Evolutionary conservation across 2,329 filamentous ascomycete genomes (phyloP).

Genomic region (Allantophomopsis cytisporea): DNA sequence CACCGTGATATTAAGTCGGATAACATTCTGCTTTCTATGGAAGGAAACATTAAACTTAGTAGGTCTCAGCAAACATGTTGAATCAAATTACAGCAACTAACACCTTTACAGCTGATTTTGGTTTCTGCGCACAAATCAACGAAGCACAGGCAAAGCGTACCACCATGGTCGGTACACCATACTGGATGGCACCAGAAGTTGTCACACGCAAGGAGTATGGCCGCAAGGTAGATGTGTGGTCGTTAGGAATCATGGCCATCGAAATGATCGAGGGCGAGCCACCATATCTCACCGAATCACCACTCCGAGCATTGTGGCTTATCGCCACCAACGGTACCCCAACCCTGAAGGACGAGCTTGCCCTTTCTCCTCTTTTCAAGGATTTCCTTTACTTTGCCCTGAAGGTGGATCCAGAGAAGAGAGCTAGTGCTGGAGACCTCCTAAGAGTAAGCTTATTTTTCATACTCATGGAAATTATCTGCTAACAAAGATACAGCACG

Average conservation of each 20-base stretch:
- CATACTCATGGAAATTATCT: slow-evolving; percentile 8
- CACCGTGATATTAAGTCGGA: slow-evolving; percentile 99
- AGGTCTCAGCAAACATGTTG: slow-evolving; percentile 22
- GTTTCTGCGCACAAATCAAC: slow-evolving; percentile 97
- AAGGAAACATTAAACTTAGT: slow-evolving; percentile 97
- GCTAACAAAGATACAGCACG: slow-evolving; percentile 40
- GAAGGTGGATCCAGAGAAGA: slow-evolving; percentile 94
- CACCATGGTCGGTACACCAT: slow-evolving; percentile 97
- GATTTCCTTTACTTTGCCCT: slow-evolving; percentile 90
- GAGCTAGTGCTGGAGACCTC: slow-evolving; percentile 87
- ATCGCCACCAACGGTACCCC: slow-evolving; percentile 97
- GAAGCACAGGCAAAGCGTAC: slow-evolving; percentile 94
- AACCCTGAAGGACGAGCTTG: slow-evolving; percentile 83
- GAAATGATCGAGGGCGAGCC: slow-evolving; percentile 99
- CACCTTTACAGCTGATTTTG: slow-evolving; percentile 66
- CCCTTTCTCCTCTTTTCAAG: slow-evolving; percentile 66
- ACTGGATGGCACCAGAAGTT: slow-evolving; percentile 99
- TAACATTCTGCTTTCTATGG: slow-evolving; percentile 86
- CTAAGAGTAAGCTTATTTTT: slow-evolving; percentile 55
- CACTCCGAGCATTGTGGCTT: slow-evolving; percentile 81
- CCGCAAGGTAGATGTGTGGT: slow-evolving; percentile 98
- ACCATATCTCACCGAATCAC: slow-evolving; percentile 90
- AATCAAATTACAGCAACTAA: slow-evolving; percentile 16
- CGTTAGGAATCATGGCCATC: slow-evolving; percentile 96
- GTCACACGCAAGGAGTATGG: slow-evolving; percentile 97